Evolutionary conservation across 179 eudicot species (phyloP), one percentile per base, ranked within the genome.

Genomic region (Spinacia oleracea): DNA sequence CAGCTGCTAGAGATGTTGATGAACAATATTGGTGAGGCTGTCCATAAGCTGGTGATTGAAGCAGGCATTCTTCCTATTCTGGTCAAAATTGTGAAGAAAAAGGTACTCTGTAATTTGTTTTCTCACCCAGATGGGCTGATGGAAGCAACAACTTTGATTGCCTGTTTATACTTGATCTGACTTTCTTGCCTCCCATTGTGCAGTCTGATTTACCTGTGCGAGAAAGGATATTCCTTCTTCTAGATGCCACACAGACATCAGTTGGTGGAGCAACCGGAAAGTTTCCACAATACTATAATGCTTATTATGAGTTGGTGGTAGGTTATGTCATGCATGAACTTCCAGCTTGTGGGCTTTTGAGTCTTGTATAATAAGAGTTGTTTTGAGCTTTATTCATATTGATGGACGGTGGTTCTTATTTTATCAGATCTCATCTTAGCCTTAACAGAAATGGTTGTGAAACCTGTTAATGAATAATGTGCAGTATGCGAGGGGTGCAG

Each of bases 211-310:
- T 73, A 50, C 96, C 91, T 18, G 91, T 96, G 56, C 90, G 99
- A 77, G 98, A 96, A 87, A 96, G 88, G 84, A 90, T 92, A 83
- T 96, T 96, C 83, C 98, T 91, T 84, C 97, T 96, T 79, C 86
- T 96, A 80, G 99, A 96, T 89, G 99, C 98, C 32, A 94, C 98
- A 64, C 98, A 93, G 78, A 93, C 98, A 71, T 89, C 99, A 53
- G 83, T 91, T 75, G 97, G 98, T 70, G 97, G 97, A 81, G 89
- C 90, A 59, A 87, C 92, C 55, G 96, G 96, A 80, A 89, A 79
- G 83, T 94, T 90, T 77, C 98, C 98, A 74, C 93, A 94, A 72
- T 92, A 94, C 87, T 94, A 94, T 83, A 75, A 86, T 50, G 92
- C 97, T 74, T 94, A 92, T 80, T 89, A 89, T 85, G 98, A 94